These are phyloP conservation scores for Lolium rigidum DNA, from an alignment of 176 grass and related monocot species.

Conservation along the genomic window DNA sequence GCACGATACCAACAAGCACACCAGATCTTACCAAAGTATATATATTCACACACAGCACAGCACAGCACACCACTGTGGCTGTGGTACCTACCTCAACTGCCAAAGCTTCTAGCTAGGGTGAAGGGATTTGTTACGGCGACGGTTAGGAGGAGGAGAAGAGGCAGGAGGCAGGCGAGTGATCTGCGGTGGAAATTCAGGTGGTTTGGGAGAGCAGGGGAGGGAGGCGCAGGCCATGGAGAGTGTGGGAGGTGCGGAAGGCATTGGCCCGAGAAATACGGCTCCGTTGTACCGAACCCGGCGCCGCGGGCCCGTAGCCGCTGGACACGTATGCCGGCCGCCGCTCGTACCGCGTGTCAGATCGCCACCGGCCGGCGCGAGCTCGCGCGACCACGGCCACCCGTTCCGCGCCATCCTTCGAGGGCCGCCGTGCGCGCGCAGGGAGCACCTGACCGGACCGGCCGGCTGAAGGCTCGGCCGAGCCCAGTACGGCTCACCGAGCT, in stretches of 20 bases:
- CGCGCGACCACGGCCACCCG: not conserved
- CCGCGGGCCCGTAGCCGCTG: constrained; percentile 16
- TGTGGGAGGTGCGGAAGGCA: constrained; percentile 66
- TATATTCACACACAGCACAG: not conserved
- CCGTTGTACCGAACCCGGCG: constrained; percentile 57
- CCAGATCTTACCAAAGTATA: constrained; percentile 23
- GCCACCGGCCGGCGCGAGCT: constrained; percentile 31
- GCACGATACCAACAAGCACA: not conserved
- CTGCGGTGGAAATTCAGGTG: constrained; percentile 42
- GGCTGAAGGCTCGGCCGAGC: not conserved
- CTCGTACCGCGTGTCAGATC: constrained; percentile 46
- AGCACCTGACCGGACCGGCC: not conserved
- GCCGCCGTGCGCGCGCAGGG: not conserved
- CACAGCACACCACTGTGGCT: not conserved
- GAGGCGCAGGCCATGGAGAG: constrained; percentile 27
- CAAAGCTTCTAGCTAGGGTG: constrained; percentile 38
- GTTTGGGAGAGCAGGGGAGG: constrained; percentile 31
- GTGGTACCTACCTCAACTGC: constrained; percentile 13
- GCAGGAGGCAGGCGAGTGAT: constrained; percentile 44
- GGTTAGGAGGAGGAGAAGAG: constrained; percentile 21
- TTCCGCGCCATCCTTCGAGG: not conserved
- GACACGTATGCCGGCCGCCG: constrained; percentile 51
- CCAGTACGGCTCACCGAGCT: not conserved
- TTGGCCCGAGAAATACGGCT: constrained; percentile 71
- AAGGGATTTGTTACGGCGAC: constrained; percentile 47